Percentiles rank a stretch among this genome's conserved stretches.
Conservation (phyloP, 129 eudicot species). For the Flaveria bidentis region DNA sequence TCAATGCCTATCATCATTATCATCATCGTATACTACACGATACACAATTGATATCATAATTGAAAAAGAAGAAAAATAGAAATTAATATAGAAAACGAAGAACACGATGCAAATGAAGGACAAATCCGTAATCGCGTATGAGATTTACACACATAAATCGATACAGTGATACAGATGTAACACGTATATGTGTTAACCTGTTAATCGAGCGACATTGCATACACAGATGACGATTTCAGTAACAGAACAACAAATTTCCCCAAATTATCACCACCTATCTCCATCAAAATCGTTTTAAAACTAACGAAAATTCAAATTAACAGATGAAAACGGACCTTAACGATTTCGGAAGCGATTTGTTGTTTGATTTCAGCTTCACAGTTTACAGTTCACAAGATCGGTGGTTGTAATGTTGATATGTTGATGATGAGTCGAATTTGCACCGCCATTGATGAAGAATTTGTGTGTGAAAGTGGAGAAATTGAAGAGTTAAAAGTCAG, state of each 20-base stretch:
- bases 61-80: neutral
- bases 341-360: slow-evolving; percentile 6
- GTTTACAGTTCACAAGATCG: neutral
- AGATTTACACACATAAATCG: neutral
- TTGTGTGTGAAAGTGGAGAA: slow-evolving; percentile 18
- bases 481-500: slow-evolving; percentile 22
- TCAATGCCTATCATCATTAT: slow-evolving; percentile 19
- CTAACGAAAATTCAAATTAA: slow-evolving; percentile 15
- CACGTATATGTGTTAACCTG: neutral
- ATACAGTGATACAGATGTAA: neutral
- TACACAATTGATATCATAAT: slow-evolving; percentile 16
- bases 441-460: slow-evolving; percentile 27
- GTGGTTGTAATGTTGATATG: neutral
- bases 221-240: slow-evolving; percentile 15
- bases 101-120: slow-evolving; percentile 13
- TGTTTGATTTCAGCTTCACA: neutral
- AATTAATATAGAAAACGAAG: neutral
- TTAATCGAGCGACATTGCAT: slow-evolving; percentile 13
- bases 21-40: slow-evolving; percentile 7
- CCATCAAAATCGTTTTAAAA: neutral
- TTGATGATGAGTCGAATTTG: slow-evolving; percentile 1
- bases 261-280: slow-evolving; percentile 22
- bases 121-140: neutral
- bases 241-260: slow-evolving; percentile 21
- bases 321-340: slow-evolving; percentile 22